These are phyloP conservation scores for Fusarium pseudoanthophilum DNA, from an alignment of 2,329 filamentous ascomycete species.

Conservation along the genomic window DNA sequence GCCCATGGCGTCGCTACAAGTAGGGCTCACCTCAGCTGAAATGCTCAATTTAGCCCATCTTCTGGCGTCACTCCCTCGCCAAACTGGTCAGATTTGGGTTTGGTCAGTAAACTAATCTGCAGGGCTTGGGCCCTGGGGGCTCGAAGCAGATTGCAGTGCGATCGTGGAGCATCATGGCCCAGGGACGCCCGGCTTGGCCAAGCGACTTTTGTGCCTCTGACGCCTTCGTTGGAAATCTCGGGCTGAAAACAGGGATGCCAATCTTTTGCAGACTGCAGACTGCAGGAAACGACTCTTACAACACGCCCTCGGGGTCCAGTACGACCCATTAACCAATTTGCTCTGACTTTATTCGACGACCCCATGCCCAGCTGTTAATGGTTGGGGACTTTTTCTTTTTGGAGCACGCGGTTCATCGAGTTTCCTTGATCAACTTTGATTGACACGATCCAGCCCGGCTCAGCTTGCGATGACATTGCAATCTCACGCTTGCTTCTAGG, in stretches of 20 bases:
- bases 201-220: constrained; percentile 35
- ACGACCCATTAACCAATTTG: constrained; percentile 24
- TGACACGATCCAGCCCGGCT: constrained; percentile 34
- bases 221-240: constrained; percentile 40
- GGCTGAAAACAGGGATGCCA: constrained; percentile 47
- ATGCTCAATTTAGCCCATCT: constrained; percentile 41
- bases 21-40: constrained; percentile 56
- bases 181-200: constrained; percentile 38
- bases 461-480: constrained; percentile 32
- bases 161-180: constrained; percentile 42
- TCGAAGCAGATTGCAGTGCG: constrained; percentile 46
- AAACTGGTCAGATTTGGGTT: constrained; percentile 34
- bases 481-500: constrained; percentile 27
- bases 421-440: constrained; percentile 18
- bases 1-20: constrained; percentile 43
- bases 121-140: constrained; percentile 21
- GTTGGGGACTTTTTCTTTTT: constrained; percentile 20
- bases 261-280: constrained; percentile 37
- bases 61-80: constrained; percentile 44
- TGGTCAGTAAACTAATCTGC: constrained; percentile 35
- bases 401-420: constrained; percentile 25
- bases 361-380: constrained; percentile 25
- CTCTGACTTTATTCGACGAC: constrained; percentile 31
- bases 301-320: constrained; percentile 28
- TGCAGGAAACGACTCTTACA: constrained; percentile 31